Base-by-base conservation (phyloP, 2,329 filamentous ascomycete genomes). In the Cladorrhinum sp. region DNA sequence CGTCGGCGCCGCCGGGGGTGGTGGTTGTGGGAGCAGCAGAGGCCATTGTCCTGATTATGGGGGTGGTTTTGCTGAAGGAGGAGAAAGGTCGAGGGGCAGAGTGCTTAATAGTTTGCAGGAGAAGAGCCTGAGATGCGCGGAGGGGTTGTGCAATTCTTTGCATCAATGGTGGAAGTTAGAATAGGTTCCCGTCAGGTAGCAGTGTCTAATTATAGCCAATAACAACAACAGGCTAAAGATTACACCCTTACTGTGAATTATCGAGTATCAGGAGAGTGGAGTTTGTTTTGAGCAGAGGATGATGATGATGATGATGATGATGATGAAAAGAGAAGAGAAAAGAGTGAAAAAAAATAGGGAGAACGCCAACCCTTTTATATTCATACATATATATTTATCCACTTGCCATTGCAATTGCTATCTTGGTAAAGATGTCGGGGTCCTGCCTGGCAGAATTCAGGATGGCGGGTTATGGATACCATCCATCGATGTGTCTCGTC, bases 1-100 rank as follows among this genome's bases (percentile, higher is more conserved):
- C 60, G 64, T 79, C 75, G 71, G 82, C 73, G 33, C 91, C 74
- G 77, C 90, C 79, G 64, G 79, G 59, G 64, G 79, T 73, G 71
- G 80, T 73, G 64, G 79, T 73, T 71, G 80, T 73, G 54, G 55
- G 50, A 48, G 60, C 74, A 69, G 76, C 55, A 63, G 70, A 65
- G 63, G 79, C 73, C 78, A 80, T 82, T 69, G 72, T 78, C 74
- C 68, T 62, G 63, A 74, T 64, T 59, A 65, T 64, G 57, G 70
- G 68, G 62, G 66, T 62, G 68, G 61, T 62, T 66, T 65, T 64
- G 61, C 65, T 60, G 62, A 59, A 57, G 26, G 64, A 64, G 55
- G 57, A 28, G 50, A 51, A 42, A 42, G 10, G 26, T 50, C 21
- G 14, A 30, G 42, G 16, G n/a, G 18, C 3, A 4, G 24, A 33